A percentile compares a stretch with the other conserved stretches of the same genome.
Evolutionary conservation across 2,329 filamentous ascomycete genomes (phyloP).

Genomic region (Neonectria punicea): DNA sequence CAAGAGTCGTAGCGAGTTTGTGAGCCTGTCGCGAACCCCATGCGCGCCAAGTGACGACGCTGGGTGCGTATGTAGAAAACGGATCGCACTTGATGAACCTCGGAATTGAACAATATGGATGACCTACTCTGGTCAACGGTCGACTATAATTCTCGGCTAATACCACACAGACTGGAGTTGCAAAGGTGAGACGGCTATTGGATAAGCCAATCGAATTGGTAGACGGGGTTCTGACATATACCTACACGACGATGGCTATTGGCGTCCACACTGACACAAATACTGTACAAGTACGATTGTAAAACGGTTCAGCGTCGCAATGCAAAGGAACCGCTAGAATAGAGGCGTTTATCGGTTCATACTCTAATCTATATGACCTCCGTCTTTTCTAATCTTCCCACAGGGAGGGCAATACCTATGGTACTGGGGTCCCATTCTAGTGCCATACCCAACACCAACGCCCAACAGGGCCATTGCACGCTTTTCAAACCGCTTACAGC

Average conservation of each 20-base stretch:
- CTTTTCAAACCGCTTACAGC: constrained; percentile 3
- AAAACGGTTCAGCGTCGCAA: not conserved
- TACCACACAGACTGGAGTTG: not conserved
- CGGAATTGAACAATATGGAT: not conserved
- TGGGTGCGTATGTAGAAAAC: not conserved
- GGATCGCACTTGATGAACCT: not conserved
- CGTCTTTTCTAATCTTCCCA: not conserved
- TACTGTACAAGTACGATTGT: not conserved
- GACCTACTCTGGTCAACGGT: not conserved
- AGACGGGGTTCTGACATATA: not conserved
- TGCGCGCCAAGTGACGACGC: not conserved
- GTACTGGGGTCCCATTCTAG: not conserved
- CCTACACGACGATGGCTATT: not conserved
- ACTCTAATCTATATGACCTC: not conserved
- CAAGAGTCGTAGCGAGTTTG: not conserved
- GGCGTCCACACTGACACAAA: not conserved
- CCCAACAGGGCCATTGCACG: not conserved
- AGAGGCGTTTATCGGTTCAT: not conserved
- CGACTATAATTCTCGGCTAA: not conserved
- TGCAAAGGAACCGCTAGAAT: not conserved
- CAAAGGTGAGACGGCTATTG: not conserved
- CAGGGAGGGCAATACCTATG: not conserved
- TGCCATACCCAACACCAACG: not conserved
- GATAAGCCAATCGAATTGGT: not conserved
- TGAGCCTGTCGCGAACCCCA: not conserved